Conservation (phyloP, 2,329 filamentous ascomycete species). For the Nemania serpens region DNA sequence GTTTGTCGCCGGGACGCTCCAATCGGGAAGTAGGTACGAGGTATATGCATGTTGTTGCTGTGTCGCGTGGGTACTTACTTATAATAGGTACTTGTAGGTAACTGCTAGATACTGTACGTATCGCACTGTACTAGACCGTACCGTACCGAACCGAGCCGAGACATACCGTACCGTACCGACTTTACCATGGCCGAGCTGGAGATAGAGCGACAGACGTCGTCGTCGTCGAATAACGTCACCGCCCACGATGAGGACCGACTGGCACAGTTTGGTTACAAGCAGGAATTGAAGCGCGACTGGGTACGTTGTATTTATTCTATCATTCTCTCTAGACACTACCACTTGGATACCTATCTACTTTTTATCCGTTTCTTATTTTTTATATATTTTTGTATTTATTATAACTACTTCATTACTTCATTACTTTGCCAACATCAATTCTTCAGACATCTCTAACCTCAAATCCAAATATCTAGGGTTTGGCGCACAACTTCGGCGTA, state of each 20-base stretch:
- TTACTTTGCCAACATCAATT: not conserved
- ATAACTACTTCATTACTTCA: not conserved
- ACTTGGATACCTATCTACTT: no score
- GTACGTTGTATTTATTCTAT: slow-evolving; percentile 3
- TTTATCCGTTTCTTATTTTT: no score
- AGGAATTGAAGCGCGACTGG: slow-evolving; percentile 63
- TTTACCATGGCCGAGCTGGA: slow-evolving; percentile 20
- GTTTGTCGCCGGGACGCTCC: no score
- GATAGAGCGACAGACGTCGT: slow-evolving; percentile 36
- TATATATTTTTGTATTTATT: no score
- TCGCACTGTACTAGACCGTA: no score
- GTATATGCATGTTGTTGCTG: no score
- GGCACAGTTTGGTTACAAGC: slow-evolving; percentile 63
- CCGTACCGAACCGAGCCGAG: no score
- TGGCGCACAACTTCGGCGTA: slow-evolving; percentile 65
- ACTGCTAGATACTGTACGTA: no score
- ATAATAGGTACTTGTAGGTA: no score
- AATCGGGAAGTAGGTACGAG: no score
- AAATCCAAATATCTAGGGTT: slow-evolving; percentile 35
- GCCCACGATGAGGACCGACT: slow-evolving; percentile 56
- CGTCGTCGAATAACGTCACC: slow-evolving; percentile 35
- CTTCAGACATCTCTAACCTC: not conserved
- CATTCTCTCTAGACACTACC: not conserved
- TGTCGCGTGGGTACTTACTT: no score
- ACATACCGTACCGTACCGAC: no score